These are phyloP conservation scores for Warburgia ugandensis DNA, from an alignment of 164 flowering plant genomes.

Conservation along the genomic window DNA sequence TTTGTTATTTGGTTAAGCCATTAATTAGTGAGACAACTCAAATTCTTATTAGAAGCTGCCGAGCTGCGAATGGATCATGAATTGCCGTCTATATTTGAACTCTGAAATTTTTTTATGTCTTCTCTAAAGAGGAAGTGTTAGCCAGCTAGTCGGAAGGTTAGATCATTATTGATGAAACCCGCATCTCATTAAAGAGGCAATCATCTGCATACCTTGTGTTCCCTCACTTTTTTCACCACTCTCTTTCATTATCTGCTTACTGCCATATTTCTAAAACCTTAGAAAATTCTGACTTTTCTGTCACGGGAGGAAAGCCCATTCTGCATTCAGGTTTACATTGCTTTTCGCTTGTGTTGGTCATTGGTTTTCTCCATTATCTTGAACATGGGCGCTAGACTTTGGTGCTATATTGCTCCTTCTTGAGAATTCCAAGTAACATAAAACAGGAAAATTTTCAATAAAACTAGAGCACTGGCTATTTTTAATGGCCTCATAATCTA, in stretches of 20 bases:
- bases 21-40: not conserved
- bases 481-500: not conserved
- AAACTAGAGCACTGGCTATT: too few species aligned
- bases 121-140: not conserved
- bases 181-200: too few species aligned
- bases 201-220: not conserved
- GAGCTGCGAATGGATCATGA: not conserved
- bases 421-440: not conserved
- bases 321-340: conserved; percentile 63
- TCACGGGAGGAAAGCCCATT: conserved; percentile 86
- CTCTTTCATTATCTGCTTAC: not conserved
- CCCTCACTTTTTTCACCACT: not conserved
- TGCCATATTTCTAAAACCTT: not conserved
- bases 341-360: not conserved
- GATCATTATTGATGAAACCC: too few species aligned
- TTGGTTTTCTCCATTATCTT: not conserved
- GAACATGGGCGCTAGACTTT: not conserved
- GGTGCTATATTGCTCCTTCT: not conserved
- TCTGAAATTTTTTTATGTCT: not conserved
- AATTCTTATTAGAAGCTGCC: too few species aligned
- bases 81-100: not conserved
- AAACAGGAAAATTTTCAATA: not conserved
- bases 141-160: not conserved
- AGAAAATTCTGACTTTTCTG: conserved; percentile 1
- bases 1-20: not conserved